phyloP scores from a whole-genome alignment of 2,329 filamentous ascomycete species.

The Penicillium sp. region DNA sequence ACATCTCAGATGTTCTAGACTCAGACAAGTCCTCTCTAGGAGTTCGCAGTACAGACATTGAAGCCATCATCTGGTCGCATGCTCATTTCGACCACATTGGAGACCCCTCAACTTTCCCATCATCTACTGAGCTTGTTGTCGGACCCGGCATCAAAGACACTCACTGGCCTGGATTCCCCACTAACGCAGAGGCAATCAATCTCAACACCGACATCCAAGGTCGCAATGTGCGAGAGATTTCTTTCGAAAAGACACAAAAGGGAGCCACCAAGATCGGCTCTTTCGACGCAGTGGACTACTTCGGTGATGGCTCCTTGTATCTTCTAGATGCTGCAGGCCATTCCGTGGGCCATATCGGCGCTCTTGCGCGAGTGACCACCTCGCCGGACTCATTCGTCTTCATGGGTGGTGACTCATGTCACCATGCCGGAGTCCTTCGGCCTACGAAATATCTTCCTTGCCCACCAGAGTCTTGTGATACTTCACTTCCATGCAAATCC shows the following conservation, averaged over 20 bases:
- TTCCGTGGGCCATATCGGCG: constrained; percentile 29
- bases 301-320: constrained; percentile 33
- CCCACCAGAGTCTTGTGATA: too few relatives aligned
- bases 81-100: constrained; percentile 55
- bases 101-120: constrained; percentile 51
- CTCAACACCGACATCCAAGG: constrained; percentile 34
- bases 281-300: constrained; percentile 31
- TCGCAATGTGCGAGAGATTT: constrained; percentile 10
- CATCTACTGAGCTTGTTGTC: constrained; percentile 51
- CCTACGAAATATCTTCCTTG: too few relatives aligned
- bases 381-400: constrained; percentile 14
- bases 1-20: background rate
- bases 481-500: too few relatives aligned
- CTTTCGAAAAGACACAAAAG: background rate
- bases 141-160: constrained; percentile 54
- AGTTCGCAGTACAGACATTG: background rate
- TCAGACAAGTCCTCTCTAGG: background rate
- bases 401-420: constrained; percentile 1
- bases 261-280: constrained; percentile 20
- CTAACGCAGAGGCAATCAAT: constrained; percentile 35
- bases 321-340: constrained; percentile 32
- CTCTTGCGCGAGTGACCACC: constrained; percentile 27
- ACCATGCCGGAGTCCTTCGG: too few relatives aligned
- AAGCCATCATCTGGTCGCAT: constrained; percentile 33
- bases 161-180: constrained; percentile 53